These are phyloP conservation scores for Thielaviopsis euricoi DNA, from an alignment of 2,329 filamentous ascomycete genomes.

Conservation along the genomic window DNA sequence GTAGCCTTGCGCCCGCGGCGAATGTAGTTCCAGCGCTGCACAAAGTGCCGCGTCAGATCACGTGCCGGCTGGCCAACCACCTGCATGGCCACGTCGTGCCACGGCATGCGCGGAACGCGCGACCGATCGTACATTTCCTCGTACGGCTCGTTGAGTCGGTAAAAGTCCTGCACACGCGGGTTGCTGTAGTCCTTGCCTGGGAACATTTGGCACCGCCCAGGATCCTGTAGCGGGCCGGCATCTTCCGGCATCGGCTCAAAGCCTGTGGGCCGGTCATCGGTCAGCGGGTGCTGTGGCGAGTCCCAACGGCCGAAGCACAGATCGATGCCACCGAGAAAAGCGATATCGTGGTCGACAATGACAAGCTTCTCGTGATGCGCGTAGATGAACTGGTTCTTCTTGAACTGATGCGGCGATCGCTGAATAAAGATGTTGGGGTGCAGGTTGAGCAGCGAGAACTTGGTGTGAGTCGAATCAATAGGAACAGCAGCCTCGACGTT, in stretches of 20 bases:
- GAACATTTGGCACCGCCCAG: constrained; percentile 89
- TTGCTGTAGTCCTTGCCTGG: constrained; percentile 98
- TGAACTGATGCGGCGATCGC: constrained; percentile 89
- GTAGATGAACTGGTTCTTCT: constrained; percentile 99
- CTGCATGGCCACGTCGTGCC: constrained; percentile 98
- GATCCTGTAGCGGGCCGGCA: constrained; percentile 48
- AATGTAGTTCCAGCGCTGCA: constrained; percentile 96
- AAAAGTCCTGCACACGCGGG: constrained; percentile 88
- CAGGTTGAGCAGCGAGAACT: constrained; percentile 85
- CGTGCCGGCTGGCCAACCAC: constrained; percentile 89
- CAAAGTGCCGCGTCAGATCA: constrained; percentile 88
- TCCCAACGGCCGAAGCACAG: constrained; percentile 97
- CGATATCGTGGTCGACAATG: constrained; percentile 87
- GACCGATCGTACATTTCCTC: constrained; percentile 97
- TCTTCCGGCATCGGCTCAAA: constrained; percentile 50
- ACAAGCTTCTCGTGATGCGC: constrained; percentile 98
- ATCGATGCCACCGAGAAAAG: constrained; percentile 90
- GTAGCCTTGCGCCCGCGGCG: constrained; percentile 85
- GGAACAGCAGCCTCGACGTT: constrained; percentile 95
- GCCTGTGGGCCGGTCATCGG: constrained; percentile 87
- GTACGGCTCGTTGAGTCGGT: constrained; percentile 79
- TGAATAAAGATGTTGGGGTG: constrained; percentile 96
- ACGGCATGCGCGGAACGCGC: constrained; percentile 84
- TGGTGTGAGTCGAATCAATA: constrained; percentile 96
- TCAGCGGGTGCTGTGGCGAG: constrained; percentile 77